Evolutionary conservation across 1,284 basidiomycete species (phyloP).

Genomic region (Moesziomyces aphidis): DNA sequence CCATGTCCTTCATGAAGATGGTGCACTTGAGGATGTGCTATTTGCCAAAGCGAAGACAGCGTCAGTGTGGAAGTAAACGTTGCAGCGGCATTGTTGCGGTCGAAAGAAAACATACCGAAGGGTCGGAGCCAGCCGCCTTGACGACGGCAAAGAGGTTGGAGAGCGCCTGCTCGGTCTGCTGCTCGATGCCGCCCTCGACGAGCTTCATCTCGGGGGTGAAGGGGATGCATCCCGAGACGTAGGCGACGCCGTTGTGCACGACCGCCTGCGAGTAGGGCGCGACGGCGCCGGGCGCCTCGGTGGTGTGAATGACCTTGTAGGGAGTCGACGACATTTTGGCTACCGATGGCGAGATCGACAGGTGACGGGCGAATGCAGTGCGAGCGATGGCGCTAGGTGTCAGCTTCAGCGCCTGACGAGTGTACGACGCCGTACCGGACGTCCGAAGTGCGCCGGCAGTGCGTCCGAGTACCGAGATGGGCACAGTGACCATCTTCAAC

Average conservation of each 20-base stretch:
- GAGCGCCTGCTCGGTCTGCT: slow-evolving; percentile 85
- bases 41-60: neutral
- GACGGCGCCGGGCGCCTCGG: slow-evolving; percentile 64
- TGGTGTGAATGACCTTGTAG: slow-evolving; percentile 63
- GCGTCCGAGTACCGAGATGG: neutral
- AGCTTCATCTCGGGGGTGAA: slow-evolving; percentile 82
- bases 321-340: slow-evolving; percentile 33
- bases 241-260: slow-evolving; percentile 81
- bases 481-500: neutral
- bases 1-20: slow-evolving; percentile 93
- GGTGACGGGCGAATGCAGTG: neutral
- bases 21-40: slow-evolving; percentile 56
- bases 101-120: slow-evolving; percentile 22
- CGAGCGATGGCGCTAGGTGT: slow-evolving; percentile 1
- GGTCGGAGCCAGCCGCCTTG: slow-evolving; percentile 76
- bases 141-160: slow-evolving; percentile 87
- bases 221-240: slow-evolving; percentile 89
- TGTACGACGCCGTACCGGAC: neutral
- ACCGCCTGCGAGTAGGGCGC: slow-evolving; percentile 76
- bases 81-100: neutral
- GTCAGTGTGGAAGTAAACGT: neutral
- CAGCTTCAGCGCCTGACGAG: slow-evolving; percentile 5
- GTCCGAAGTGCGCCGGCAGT: neutral
- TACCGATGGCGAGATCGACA: slow-evolving; percentile 10
- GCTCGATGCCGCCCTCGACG: slow-evolving; percentile 80